phyloP scores from a whole-genome alignment of 2,329 filamentous ascomycete species.

The Chaetomium olivaceum region DNA sequence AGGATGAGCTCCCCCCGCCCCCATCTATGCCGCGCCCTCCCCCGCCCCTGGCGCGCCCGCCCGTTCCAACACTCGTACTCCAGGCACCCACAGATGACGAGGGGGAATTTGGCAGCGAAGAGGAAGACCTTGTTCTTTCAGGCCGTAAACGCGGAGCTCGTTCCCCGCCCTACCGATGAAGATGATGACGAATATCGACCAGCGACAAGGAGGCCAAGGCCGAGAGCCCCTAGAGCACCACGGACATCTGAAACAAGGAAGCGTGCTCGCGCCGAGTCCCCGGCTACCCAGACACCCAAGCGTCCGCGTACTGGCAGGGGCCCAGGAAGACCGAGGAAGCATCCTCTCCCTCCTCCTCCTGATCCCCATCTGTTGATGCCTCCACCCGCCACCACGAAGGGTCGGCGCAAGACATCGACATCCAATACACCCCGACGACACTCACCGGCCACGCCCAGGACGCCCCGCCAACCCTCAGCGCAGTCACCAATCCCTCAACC shows the following conservation, averaged over 20 bases:
- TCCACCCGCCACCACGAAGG: too few species aligned
- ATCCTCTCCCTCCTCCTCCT: not conserved
- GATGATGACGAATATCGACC: conserved; percentile 7
- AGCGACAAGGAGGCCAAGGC: not conserved
- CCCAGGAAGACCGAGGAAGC: not conserved
- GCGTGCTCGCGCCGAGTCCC: not conserved
- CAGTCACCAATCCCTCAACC: not conserved
- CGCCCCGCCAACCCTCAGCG: not conserved
- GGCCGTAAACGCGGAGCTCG: not conserved
- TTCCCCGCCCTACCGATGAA: not conserved
- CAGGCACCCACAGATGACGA: not conserved
- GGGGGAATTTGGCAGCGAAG: not conserved
- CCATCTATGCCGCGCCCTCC: not conserved
- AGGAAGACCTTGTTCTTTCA: not conserved
- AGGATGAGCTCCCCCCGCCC: not conserved
- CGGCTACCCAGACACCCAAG: not conserved
- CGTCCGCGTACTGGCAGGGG: not conserved
- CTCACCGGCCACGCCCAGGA: too few species aligned
- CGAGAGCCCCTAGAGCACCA: not conserved
- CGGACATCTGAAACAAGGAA: not conserved
- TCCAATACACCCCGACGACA: too few species aligned
- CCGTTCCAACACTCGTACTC: not conserved
- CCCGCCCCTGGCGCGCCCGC: not conserved
- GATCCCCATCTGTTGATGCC: not conserved
- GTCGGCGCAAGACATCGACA: too few species aligned